Conservation (phyloP, 352 stramenopile genomes). For the Pythium inflatum region DNA sequence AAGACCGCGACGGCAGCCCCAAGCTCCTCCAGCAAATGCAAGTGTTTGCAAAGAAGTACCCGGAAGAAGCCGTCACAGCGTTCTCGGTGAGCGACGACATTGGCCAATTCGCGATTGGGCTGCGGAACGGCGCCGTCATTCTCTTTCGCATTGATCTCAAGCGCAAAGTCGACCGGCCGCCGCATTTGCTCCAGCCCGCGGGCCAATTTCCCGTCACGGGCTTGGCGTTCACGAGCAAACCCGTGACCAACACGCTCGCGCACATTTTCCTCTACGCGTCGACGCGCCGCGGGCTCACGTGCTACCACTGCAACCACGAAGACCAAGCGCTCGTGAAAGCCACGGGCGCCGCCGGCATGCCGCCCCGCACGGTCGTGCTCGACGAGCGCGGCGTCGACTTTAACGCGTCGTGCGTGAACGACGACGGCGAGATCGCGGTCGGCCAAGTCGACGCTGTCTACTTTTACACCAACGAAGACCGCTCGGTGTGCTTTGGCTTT, state of each 20-base stretch:
- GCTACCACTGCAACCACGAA: constrained; percentile 85
- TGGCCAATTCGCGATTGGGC: constrained; percentile 75
- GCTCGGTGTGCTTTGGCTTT: constrained; percentile 87
- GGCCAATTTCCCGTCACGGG: constrained; percentile 81
- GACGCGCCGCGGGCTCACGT: constrained; percentile 77
- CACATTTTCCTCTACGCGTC: constrained; percentile 84
- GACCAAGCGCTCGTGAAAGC: constrained; percentile 78
- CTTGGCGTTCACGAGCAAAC: constrained; percentile 81
- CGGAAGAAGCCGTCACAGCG: constrained; percentile 84
- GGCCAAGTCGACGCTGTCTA: constrained; percentile 87
- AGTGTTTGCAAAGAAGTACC: constrained; percentile 89
- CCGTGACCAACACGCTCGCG: constrained; percentile 57
- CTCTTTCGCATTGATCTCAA: constrained; percentile 82
- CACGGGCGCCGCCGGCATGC: constrained; percentile 57
- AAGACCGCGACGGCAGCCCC: constrained; percentile 82
- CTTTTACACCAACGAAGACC: constrained; percentile 90
- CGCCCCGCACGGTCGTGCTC: constrained; percentile 73
- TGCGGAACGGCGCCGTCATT: constrained; percentile 86
- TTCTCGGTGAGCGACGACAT: constrained; percentile 87
- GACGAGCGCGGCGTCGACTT: constrained; percentile 83
- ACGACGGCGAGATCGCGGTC: constrained; percentile 83
- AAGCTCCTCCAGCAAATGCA: constrained; percentile 87
- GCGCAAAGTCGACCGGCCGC: constrained; percentile 66
- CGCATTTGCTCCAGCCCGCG: constrained; percentile 76
- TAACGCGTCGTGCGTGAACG: constrained; percentile 83